Percentiles rank a stretch among this genome's conserved stretches.
These are phyloP conservation scores for Candida bentonensis DNA, from an alignment of 805 yeast species.

Conservation along the genomic window DNA sequence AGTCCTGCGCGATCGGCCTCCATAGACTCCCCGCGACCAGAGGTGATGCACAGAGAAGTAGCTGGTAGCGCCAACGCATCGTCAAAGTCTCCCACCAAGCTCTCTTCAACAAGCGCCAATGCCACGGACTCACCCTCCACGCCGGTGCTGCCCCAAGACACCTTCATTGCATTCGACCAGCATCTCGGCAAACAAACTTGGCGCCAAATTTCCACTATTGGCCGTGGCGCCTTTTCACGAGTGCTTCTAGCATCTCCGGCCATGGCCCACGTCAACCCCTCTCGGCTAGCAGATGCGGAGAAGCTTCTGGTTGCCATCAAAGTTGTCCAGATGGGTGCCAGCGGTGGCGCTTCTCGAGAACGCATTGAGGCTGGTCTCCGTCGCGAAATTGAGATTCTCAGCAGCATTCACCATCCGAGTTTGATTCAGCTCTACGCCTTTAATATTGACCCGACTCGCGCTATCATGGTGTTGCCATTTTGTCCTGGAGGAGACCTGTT, in stretches of 20 bases:
- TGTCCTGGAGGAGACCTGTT: conserved; percentile 80
- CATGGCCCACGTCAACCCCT: conserved; percentile 20
- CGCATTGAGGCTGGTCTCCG: conserved; percentile 47
- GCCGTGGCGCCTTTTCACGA: conserved; percentile 27
- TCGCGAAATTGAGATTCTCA: conserved; percentile 63
- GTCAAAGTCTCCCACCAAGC: too few relatives aligned
- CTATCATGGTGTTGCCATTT: conserved; percentile 53
- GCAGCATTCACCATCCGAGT: conserved; percentile 46
- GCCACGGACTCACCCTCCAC: not conserved
- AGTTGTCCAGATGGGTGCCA: conserved; percentile 33
- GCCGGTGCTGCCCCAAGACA: not conserved
- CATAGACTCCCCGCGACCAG: not conserved
- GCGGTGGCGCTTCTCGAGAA: conserved; percentile 28
- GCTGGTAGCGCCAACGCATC: not conserved
- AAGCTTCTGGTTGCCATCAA: conserved; percentile 52
- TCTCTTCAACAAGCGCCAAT: not conserved
- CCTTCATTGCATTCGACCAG: conserved; percentile 16
- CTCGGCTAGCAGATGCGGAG: conserved; percentile 8
- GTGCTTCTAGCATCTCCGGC: conserved; percentile 25
- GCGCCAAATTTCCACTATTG: conserved; percentile 20
- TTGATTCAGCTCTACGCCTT: conserved; percentile 39
- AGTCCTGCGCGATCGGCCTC: not conserved
- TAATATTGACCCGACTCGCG: conserved; percentile 24
- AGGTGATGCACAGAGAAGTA: not conserved
- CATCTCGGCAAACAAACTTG: conserved; percentile 15